Base-by-base conservation (phyloP, 2,329 filamentous ascomycete species). In the Xylariaceae sp. region DNA sequence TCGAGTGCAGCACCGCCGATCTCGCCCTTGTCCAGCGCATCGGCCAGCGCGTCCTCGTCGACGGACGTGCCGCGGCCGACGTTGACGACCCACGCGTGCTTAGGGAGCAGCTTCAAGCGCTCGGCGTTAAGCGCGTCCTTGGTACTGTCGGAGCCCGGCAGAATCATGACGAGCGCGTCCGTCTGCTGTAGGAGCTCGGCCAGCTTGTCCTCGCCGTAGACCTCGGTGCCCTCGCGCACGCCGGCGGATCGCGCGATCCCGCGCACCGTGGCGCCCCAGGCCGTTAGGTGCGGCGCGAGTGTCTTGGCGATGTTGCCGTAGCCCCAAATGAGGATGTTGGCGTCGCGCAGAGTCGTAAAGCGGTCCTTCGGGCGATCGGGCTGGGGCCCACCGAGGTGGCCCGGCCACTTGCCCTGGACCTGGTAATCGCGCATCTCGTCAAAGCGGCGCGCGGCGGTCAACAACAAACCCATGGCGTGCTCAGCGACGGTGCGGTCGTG, bases 81-180 rank as follows among this genome's bases (percentile, higher is more conserved):
- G 66, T 83, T 83, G 61, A 82, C 75, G 49, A 82, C 70, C 81
- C 81, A 83, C 19, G 80, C 80, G 69, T 87, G 85, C 61, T 78
- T 79, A 33, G 85, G 84, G 59, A 87, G 72, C 41, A 79, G 67
- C 61, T 72, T 74, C 40, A 87, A 68, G 6, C 82, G 71, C 70
- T 84, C 81, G 24, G 75, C 77, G 63, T 82, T 83, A 57, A 87
- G 76, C 1, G 76, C 83, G 64, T 87, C 73, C 31, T 73, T 74
- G 23, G 85, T 87, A n/a, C 77, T 75, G 7, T 80, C 81, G 31
- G 79, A 79, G 0, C 85, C 85, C 0, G 85, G 85, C 6, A 87
- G 75, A 61, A 87, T 87, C 85, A 88, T 87, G 64, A 88, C 84
- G n/a, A 88, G 76, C 0, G 84, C 86, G 65, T 88, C 86, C 0